Evolutionary conservation across 2,329 filamentous ascomycete genomes (phyloP), one percentile per base, ranked within the genome.

Genomic region (Ophiognomonia clavigignenti-juglandacearum): DNA sequence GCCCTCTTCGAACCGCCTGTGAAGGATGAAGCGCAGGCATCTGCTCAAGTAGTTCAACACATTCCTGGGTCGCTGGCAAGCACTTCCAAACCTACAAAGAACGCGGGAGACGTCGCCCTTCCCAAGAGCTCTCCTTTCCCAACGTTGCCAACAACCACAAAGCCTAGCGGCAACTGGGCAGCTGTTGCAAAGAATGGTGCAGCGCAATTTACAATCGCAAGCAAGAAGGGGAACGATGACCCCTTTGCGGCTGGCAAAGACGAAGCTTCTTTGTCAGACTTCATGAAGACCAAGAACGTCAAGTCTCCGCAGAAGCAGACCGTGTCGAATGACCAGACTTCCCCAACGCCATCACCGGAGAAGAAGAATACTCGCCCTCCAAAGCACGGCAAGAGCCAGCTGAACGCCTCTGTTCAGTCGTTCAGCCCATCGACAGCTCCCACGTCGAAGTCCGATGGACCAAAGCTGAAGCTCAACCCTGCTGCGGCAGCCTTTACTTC

Each of bases 351-450:
- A 3, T 50, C 50, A 4, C 43, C 47, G 5, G 26, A 41, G 18
- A 50, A 43, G 31, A 27, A 31, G 34, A n/a, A n/a, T n/a, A 11
- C 31, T 27, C 32, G 4, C 44, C 44, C n/a, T 38, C 36, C 22
- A 16, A 13, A 20, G 23, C 49, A 19, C n/a, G 26, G 1, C 22
- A 37, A 16, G 32, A 38, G 36, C 22, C 42, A 26, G 14, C 29
- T 56, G 18, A 57, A 57, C 39, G 55, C 56, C 2, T 32, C 43
- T 3, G 55, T 54, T 20, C 43, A 52, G 38, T 39, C 52, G 27
- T 58, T 57, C 16, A 31, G 47, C 2, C 52, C 54, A 8, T 32
- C 44, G 6, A 10, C 34, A 20, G n/a, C 34, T 36, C 8, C 5
- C 34, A 41, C 37, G 19, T 9, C 27, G 6, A 26, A 16, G 16